Conservation (phyloP, 371 early-diverging fungal genomes). For the Blastocladiella emersonii region DNA sequence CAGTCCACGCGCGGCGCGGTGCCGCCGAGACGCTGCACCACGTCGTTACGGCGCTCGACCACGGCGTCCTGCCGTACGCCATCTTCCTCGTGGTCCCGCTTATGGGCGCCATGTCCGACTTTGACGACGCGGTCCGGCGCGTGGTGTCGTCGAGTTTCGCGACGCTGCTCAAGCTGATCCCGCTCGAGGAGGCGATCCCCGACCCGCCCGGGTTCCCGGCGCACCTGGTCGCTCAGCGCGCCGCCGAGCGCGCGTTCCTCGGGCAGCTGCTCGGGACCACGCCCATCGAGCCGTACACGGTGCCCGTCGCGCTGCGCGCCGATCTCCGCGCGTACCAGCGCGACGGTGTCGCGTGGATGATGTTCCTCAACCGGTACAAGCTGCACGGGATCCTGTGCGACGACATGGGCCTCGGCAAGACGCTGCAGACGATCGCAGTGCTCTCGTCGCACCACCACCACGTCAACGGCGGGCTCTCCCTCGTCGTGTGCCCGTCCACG, state of each 20-base stretch:
- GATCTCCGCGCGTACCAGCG: constrained; percentile 89
- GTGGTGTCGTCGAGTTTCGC: constrained; percentile 88
- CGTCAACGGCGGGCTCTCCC: constrained; percentile 55
- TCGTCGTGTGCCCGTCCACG: constrained; percentile 96
- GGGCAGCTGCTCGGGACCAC: constrained; percentile 79
- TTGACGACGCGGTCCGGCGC: constrained; percentile 72
- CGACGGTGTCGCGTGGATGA: constrained; percentile 96
- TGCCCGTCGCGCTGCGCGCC: constrained; percentile 86
- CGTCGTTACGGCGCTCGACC: constrained; percentile 27
- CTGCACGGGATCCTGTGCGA: constrained; percentile 97
- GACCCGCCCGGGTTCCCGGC: constrained; percentile 76
- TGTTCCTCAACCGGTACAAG: constrained; percentile 89
- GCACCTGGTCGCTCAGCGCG: constrained; percentile 60
- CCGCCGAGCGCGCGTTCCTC: constrained; percentile 76
- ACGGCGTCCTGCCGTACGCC: constrained; percentile 77
- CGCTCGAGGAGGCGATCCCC: constrained; percentile 72
- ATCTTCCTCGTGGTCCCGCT: constrained; percentile 91
- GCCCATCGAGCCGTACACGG: constrained; percentile 64
- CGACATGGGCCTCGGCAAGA: constrained; percentile 92
- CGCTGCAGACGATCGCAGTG: constrained; percentile 93
- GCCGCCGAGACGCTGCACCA: constrained; percentile 61
- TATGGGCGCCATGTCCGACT: constrained; percentile 95
- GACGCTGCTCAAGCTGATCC: constrained; percentile 80
- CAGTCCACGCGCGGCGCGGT: constrained; percentile 66
- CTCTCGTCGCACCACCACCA: constrained; percentile 71